These are phyloP conservation scores for Vachellia pachyceras DNA, from an alignment of 306 rosid genomes.

Conservation along the genomic window DNA sequence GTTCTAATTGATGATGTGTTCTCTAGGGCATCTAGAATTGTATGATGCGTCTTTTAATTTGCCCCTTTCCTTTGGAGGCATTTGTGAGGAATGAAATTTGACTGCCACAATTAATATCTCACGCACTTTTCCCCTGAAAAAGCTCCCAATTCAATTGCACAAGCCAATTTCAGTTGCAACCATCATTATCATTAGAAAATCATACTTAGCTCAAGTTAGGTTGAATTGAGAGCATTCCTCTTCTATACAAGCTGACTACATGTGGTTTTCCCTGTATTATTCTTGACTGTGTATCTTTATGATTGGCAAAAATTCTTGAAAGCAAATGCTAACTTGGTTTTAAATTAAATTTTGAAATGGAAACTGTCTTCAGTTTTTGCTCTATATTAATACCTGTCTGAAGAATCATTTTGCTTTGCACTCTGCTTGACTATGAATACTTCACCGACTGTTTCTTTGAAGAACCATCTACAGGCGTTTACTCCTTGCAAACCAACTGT, in stretches of 20 bases:
- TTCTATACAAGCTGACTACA: not conserved
- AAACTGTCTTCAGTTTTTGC: not conserved
- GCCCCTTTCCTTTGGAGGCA: slow-evolving; percentile 36
- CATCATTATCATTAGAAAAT: not conserved
- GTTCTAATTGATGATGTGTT: slow-evolving; percentile 30
- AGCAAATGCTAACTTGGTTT: not conserved
- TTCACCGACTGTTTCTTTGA: not conserved
- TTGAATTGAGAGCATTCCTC: slow-evolving; percentile 1
- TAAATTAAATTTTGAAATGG: not conserved
- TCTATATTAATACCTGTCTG: not conserved
- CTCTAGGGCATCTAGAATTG: slow-evolving; percentile 21
- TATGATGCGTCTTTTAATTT: slow-evolving; percentile 25
- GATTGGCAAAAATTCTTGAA: not conserved
- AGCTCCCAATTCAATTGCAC: not conserved
- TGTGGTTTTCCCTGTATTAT: not conserved
- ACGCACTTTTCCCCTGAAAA: not conserved
- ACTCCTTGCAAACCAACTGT: not conserved
- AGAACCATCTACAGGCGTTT: not conserved
- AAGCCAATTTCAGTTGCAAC: not conserved
- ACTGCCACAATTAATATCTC: not conserved
- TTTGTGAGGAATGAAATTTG: not conserved
- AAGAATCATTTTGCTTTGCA: not conserved
- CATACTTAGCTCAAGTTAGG: not conserved
- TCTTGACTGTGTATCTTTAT: not conserved
- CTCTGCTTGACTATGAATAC: not conserved